phyloP scores from a whole-genome alignment of 257 asterid genomes.

The Solanum clarkiae region DNA sequence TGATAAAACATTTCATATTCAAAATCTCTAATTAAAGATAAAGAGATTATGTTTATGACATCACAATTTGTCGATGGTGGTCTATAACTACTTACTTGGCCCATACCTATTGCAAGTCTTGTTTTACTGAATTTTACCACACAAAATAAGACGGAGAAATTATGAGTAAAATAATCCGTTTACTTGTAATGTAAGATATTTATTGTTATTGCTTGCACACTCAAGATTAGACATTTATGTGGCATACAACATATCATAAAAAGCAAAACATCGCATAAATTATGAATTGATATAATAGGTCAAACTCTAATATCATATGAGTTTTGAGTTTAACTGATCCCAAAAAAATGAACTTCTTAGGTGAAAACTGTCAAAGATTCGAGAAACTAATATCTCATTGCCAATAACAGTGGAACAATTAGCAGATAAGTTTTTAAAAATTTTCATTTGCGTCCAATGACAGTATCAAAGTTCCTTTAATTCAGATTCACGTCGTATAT shows the following conservation, averaged over 20 bases:
- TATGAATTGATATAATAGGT: neutral
- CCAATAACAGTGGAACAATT: neutral
- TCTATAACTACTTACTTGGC: neutral
- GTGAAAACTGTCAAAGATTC: neutral
- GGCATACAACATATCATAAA: neutral
- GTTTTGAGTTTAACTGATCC: neutral
- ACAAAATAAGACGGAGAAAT: neutral
- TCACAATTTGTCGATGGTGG: neutral
- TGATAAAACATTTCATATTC: neutral
- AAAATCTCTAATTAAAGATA: neutral
- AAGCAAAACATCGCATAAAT: neutral
- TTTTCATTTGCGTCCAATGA: too few relatives aligned
- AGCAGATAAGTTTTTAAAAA: too few relatives aligned
- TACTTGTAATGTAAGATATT: neutral
- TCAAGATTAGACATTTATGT: neutral
- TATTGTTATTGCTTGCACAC: neutral
- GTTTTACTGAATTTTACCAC: neutral
- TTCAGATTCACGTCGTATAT: too few relatives aligned
- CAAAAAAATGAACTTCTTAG: rapidly evolving
- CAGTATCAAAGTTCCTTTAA: too few relatives aligned
- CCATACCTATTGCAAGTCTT: neutral
- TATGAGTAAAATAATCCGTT: too few relatives aligned
- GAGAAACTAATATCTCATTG: neutral
- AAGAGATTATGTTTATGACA: rapidly evolving
- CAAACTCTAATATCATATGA: neutral